Evolutionary conservation across 129 eudicot species (phyloP).

Genomic region (Saussurea involucrata): DNA sequence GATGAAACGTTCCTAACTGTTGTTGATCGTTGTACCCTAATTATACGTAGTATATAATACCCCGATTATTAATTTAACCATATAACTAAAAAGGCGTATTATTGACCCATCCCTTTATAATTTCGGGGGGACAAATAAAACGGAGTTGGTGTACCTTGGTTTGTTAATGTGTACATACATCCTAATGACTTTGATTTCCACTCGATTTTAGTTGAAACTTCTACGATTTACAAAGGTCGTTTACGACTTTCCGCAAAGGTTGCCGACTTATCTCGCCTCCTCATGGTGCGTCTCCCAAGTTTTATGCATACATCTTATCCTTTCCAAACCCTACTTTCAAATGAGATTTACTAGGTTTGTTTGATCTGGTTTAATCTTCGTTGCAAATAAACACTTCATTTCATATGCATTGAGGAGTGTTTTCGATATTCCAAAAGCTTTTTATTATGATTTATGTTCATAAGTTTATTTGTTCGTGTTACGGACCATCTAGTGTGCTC

Average conservation of each 20-base stretch:
- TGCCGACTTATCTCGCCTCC: conserved; percentile 30
- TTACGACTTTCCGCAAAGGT: conserved; percentile 3
- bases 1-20: conserved; percentile 9
- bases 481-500: too few species aligned
- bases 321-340: background rate
- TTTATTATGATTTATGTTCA: too few species aligned
- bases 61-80: conserved; percentile 11
- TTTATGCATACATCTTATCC: background rate
- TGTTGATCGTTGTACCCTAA: conserved; percentile 20
- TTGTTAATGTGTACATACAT: background rate
- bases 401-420: too few species aligned
- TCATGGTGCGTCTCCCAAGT: conserved; percentile 34
- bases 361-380: background rate
- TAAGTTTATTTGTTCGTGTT: too few species aligned
- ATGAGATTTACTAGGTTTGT: background rate
- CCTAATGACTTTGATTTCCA: too few species aligned
- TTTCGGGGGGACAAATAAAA: conserved; percentile 19
- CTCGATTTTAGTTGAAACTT: too few species aligned
- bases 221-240: too few species aligned
- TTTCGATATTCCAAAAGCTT: too few species aligned
- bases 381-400: background rate
- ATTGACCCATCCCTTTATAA: too few species aligned
- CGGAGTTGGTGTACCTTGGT: conserved; percentile 9
- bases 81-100: conserved; percentile 3
- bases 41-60: background rate